These are phyloP conservation scores for Ceratocystis harringtonii DNA, from an alignment of 2,329 filamentous ascomycete species.

Conservation along the genomic window DNA sequence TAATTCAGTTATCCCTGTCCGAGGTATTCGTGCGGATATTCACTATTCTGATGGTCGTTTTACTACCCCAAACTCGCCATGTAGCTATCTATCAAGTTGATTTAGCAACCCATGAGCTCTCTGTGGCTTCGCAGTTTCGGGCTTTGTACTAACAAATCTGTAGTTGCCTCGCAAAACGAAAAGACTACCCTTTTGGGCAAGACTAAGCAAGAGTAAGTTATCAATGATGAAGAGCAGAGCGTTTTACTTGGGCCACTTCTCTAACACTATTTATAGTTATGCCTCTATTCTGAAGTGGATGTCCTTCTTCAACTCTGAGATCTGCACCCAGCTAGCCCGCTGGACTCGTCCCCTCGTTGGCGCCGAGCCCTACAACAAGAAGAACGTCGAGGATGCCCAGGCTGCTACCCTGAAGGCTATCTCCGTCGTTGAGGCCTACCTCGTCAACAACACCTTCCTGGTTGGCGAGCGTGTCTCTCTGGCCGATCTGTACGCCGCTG, in stretches of 20 bases:
- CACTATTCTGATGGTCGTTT: slow-evolving; percentile 16
- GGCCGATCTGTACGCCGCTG: slow-evolving; percentile 75
- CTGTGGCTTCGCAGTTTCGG: not conserved
- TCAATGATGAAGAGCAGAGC: not conserved
- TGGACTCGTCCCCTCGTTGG: slow-evolving; percentile 85
- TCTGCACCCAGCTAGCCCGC: slow-evolving; percentile 55
- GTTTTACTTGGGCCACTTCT: not conserved
- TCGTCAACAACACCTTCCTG: slow-evolving; percentile 87
- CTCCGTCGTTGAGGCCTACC: slow-evolving; percentile 67
- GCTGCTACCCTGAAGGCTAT: slow-evolving; percentile 55
- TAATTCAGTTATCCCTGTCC: slow-evolving; percentile 19
- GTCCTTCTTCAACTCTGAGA: slow-evolving; percentile 87
- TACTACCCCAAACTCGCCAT: not conserved
- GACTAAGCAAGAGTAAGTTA: slow-evolving; percentile 90
- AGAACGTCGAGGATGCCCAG: slow-evolving; percentile 67
- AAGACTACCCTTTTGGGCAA: slow-evolving; percentile 98
- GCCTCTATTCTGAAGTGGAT: slow-evolving; percentile 97
- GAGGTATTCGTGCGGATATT: slow-evolving; percentile 18
- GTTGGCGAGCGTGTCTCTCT: slow-evolving; percentile 95
- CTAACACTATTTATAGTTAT: slow-evolving; percentile 39
- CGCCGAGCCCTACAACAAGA: slow-evolving; percentile 88
- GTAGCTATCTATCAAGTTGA: not conserved
- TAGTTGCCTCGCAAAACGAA: slow-evolving; percentile 98
- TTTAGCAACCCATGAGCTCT: not conserved
- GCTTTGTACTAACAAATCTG: slow-evolving; percentile 13